Evolutionary conservation across 2,329 filamentous ascomycete species (phyloP).

Genomic region (Sordariomycetes sp.): DNA sequence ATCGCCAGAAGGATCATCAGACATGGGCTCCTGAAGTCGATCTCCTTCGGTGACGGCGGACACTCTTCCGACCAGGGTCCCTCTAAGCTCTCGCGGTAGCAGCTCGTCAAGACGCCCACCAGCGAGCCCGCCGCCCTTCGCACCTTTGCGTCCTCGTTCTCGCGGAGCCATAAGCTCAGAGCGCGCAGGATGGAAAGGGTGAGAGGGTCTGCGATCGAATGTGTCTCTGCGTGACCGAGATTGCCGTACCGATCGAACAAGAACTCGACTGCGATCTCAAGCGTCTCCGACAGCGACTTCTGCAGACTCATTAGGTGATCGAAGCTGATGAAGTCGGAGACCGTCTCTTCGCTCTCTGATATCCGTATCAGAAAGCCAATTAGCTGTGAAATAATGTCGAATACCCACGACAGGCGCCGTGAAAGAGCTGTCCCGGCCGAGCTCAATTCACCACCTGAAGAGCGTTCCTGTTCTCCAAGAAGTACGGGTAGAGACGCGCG

Average conservation of each 20-base stretch:
- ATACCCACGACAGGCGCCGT: slow-evolving; percentile 47
- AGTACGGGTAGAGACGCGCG: slow-evolving; percentile 53
- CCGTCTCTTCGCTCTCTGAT: too few relatives aligned
- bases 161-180: slow-evolving; percentile 57
- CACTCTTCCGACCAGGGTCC: too few relatives aligned
- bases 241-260: slow-evolving; percentile 62
- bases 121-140: slow-evolving; percentile 48
- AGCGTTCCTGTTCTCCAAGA: slow-evolving; percentile 42
- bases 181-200: slow-evolving; percentile 48
- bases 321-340: too few relatives aligned
- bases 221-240: slow-evolving; percentile 29
- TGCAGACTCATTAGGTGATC: slow-evolving; percentile 55
- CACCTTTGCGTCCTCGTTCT: slow-evolving; percentile 54
- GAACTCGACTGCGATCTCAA: slow-evolving; percentile 55
- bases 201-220: slow-evolving; percentile 48
- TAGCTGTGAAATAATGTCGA: slow-evolving; percentile 54
- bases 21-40: slow-evolving; percentile 48
- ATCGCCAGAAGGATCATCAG: slow-evolving; percentile 53
- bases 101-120: slow-evolving; percentile 53
- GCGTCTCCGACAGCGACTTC: slow-evolving; percentile 51
- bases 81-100: slow-evolving; percentile 44
- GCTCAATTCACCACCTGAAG: too few relatives aligned
- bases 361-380: slow-evolving; percentile 46
- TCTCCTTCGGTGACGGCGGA: slow-evolving; percentile 14
- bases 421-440: too few relatives aligned